Evolutionary conservation across 2,329 filamentous ascomycete genomes (phyloP).

Genomic region (Colletotrichum australisinense): DNA sequence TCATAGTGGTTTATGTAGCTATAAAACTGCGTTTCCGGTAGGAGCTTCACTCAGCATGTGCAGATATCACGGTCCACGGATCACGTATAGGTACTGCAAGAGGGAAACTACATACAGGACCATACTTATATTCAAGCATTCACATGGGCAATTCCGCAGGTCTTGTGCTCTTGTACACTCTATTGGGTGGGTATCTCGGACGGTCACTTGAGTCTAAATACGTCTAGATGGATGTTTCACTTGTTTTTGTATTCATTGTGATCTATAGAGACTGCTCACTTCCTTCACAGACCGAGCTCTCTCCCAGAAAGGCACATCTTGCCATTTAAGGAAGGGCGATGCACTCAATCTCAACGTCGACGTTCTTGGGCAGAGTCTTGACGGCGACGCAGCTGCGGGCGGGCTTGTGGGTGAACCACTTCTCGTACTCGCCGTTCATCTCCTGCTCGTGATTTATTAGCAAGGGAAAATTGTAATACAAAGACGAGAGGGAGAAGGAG

Average conservation of each 20-base stretch:
- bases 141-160: not conserved
- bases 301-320: not conserved
- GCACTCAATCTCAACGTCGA: slow-evolving; percentile 90
- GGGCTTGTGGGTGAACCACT: slow-evolving; percentile 86
- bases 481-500: no score
- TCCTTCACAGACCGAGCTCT: not conserved
- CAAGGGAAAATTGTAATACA: no score
- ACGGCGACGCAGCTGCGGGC: slow-evolving; percentile 92
- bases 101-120: not conserved
- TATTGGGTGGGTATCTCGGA: not conserved
- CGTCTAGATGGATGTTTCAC: not conserved
- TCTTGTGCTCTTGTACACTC: not conserved
- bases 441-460: slow-evolving; percentile 52
- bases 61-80: not conserved
- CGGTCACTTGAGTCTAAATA: not conserved
- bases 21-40: no score
- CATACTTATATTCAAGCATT: not conserved
- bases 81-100: not conserved
- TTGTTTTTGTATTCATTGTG: slow-evolving; percentile 2
- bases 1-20: no score
- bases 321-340: slow-evolving; percentile 73
- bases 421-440: slow-evolving; percentile 88
- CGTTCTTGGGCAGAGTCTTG: slow-evolving; percentile 87
- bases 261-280: not conserved
- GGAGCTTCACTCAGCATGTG: no score